Evolutionary conservation across 2,329 filamentous ascomycete species (phyloP).

Genomic region (Madurella mycetomatis): DNA sequence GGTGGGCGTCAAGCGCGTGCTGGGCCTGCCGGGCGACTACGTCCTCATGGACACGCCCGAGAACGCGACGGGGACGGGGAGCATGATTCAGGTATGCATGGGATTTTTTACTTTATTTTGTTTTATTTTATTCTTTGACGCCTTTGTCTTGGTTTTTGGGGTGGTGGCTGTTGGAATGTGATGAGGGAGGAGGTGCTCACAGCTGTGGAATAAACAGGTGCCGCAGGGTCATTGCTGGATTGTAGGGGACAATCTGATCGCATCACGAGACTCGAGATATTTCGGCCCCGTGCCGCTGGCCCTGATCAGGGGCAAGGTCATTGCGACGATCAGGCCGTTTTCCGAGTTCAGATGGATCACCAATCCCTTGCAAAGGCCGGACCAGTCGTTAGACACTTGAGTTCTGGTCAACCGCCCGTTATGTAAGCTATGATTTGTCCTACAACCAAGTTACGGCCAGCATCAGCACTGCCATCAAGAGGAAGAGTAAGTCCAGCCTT

Average conservation of each 20-base stretch:
- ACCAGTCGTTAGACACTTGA: not conserved
- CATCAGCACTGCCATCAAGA: too few species aligned
- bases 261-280: constrained; percentile 78
- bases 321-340: constrained; percentile 55
- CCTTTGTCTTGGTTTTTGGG: too few species aligned
- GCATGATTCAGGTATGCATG: constrained; percentile 66
- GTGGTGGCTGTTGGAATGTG: not conserved
- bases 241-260: constrained; percentile 78
- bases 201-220: constrained; percentile 49
- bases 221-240: constrained; percentile 91
- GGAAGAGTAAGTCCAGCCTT: not conserved
- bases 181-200: not conserved
- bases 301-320: constrained; percentile 76
- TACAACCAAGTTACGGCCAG: not conserved
- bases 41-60: constrained; percentile 61
- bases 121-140: too few species aligned
- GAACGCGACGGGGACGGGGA: constrained; percentile 32
- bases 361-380: constrained; percentile 29
- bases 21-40: constrained; percentile 73
- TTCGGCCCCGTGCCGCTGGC: constrained; percentile 85
- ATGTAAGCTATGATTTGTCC: not conserved
- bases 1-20: constrained; percentile 72
- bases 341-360: constrained; percentile 48
- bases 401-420: not conserved
- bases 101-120: not conserved